Conservation (phyloP, 495 filamentous ascomycete genomes). For the Penicillium riverlandense region DNA sequence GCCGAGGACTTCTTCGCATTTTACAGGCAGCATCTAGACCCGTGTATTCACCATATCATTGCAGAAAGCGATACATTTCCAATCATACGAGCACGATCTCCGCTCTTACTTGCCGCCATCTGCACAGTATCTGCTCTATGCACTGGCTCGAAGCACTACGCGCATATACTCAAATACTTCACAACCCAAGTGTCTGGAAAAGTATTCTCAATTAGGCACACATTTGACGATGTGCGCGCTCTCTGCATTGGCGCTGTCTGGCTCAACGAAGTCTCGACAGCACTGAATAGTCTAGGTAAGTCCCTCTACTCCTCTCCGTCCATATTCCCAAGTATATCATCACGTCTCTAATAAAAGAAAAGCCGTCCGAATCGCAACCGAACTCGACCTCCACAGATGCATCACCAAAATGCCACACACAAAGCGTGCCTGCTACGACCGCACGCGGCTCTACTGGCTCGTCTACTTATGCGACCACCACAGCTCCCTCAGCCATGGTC, state of each 20-base stretch:
- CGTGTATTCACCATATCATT: neutral
- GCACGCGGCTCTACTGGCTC: constrained; percentile 5
- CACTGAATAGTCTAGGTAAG: constrained; percentile 3
- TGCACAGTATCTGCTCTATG: constrained; percentile 4
- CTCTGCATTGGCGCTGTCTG: constrained; percentile 9
- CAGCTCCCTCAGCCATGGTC: constrained; percentile 2
- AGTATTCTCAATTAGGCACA: constrained; percentile 1
- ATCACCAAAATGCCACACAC: constrained; percentile 6
- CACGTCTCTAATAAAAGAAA: neutral
- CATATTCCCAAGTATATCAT: too few relatives aligned
- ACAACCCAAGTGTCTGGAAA: neutral
- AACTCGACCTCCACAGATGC: constrained; percentile 10
- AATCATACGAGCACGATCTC: neutral
- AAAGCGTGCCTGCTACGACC: constrained; percentile 3
- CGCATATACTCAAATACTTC: neutral
- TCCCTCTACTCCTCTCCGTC: neutral
- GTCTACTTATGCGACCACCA: constrained; percentile 8
- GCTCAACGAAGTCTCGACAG: constrained; percentile 5
- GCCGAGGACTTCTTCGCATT: neutral
- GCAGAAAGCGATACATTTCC: neutral
- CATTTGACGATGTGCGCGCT: constrained; percentile 5
- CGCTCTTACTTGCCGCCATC: constrained; percentile 2
- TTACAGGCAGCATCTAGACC: neutral
- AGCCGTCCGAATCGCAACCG: constrained; percentile 7
- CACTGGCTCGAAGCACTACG: neutral